Base-by-base conservation (phyloP, 2,329 filamentous ascomycete species). In the Colletotrichum sp. region DNA sequence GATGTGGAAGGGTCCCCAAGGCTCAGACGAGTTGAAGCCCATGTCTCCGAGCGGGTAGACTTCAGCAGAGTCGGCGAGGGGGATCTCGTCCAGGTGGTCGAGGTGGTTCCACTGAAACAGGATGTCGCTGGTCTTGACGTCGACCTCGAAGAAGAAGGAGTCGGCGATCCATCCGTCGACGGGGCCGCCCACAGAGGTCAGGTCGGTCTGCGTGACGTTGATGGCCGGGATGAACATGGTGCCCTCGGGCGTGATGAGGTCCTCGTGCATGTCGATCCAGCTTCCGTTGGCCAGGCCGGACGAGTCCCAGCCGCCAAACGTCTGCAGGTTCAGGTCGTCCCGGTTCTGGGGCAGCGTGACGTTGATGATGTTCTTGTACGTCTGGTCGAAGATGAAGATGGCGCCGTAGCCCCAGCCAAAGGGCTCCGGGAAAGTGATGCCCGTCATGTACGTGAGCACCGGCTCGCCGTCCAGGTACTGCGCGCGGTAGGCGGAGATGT, bases 1-100 rank as follows among this genome's bases (percentile, higher is more conserved):
- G 81, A 92, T 87, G 80, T 91, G 89, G 80, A 91, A 91, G 76
- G 87, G 91, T 80, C 92, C 90, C 82, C 89, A 92, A 1, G 86
- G 84, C 26, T 80, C 79, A 5, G 80, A 79, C 59, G 79, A 78
- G 44, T 79, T 81, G 30, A 76, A 79, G 6, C 82, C 81, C 24
- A 77, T 74, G 21, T 79, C 74, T n/a, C 77, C 72, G n/a, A 81
- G 26, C 15, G 80, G 79, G 39, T 80, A 79, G 16, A 64, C 67
- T 7, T 32, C 44, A 5, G 67, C 66, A 21, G 71, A 39, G 30
- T 69, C 59, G 13, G 26, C 26, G 1, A 74, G 59, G 21, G 71
- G 59, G 10, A 74, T 74, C 32, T 74, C 59, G 26, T 70, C 71
- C 39, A 73, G 24, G 57, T 87, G 84, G 2, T 83, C 83, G 0